Evolutionary conservation across 768 basidiomycete genomes (phyloP).

Genomic region (Tulasnella sp.): DNA sequence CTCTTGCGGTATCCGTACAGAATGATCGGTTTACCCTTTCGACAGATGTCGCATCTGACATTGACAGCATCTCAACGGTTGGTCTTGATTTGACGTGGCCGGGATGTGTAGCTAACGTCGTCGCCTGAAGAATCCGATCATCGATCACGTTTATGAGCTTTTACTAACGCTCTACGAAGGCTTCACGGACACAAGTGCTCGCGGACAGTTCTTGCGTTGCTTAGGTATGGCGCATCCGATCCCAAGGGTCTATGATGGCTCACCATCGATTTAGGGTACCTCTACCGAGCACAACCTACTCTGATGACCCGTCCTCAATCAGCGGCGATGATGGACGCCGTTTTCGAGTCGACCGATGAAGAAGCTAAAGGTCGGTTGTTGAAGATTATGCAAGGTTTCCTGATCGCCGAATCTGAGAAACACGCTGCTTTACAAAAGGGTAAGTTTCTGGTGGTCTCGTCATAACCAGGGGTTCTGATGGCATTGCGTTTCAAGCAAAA

Average conservation of each 20-base stretch:
- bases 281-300: conserved; percentile 85
- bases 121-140: conserved; percentile 44
- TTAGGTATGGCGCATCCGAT: conserved; percentile 61
- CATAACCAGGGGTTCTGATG: not conserved
- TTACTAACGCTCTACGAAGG: conserved; percentile 64
- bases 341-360: conserved; percentile 63
- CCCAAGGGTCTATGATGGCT: not conserved
- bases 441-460: conserved; percentile 18
- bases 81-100: not conserved
- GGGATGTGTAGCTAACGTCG: conserved; percentile 12
- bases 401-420: conserved; percentile 71
- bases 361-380: conserved; percentile 63
- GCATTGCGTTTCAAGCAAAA: conserved; percentile 25
- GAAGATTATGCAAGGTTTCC: conserved; percentile 84
- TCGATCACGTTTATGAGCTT: conserved; percentile 68
- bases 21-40: too few species aligned
- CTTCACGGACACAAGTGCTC: conserved; percentile 43
- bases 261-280: conserved; percentile 45
- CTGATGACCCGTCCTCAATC: conserved; percentile 77
- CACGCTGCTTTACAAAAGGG: conserved; percentile 62
- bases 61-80: conserved; percentile 8
- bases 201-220: conserved; percentile 69
- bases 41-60: not conserved
- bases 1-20: too few species aligned
- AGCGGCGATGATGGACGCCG: conserved; percentile 74